Percentiles rank a stretch among this genome's conserved stretches.
Conservation (phyloP, 2,329 filamentous ascomycete species). For the Diplodia intermedia region DNA sequence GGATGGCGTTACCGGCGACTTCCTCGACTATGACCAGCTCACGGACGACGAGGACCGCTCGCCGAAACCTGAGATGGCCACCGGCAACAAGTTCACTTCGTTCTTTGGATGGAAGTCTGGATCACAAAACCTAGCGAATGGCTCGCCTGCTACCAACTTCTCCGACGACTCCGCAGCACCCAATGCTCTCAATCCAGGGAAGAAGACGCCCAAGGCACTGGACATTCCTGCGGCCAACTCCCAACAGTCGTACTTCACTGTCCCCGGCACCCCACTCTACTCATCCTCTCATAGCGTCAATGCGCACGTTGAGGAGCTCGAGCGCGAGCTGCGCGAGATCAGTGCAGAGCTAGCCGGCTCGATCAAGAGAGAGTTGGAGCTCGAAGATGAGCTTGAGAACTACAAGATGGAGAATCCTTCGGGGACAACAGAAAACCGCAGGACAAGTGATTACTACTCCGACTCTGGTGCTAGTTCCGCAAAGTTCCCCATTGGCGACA, state of each 20-base stretch:
- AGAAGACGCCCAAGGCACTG: conserved; percentile 53
- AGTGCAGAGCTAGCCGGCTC: conserved; percentile 90
- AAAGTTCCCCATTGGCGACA: conserved; percentile 72
- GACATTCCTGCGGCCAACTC: conserved; percentile 60
- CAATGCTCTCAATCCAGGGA: conserved; percentile 51
- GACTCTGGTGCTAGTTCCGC: conserved; percentile 90
- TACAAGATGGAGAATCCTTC: conserved; percentile 76
- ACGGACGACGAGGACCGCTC: conserved; percentile 39
- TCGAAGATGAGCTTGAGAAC: conserved; percentile 91
- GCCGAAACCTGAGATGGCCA: conserved; percentile 39
- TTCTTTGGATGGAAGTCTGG: conserved; percentile 72
- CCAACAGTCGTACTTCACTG: conserved; percentile 53
- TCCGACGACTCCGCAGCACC: conserved; percentile 65
- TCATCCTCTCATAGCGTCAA: conserved; percentile 54
- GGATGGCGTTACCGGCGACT: conserved; percentile 47
- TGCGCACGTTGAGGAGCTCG: conserved; percentile 81
- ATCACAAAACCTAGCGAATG: conserved; percentile 58
- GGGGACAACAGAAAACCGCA: conserved; percentile 66
- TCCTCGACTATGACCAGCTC: conserved; percentile 44
- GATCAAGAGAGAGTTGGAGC: conserved; percentile 92
- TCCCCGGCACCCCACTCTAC: conserved; percentile 55
- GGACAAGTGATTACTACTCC: conserved; percentile 97
- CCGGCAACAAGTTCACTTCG: conserved; percentile 64
- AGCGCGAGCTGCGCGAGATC: conserved; percentile 92
- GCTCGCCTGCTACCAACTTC: conserved; percentile 68